A percentile compares a stretch with the other conserved stretches of the same genome.
These are phyloP conservation scores for Fusarium udum DNA, from an alignment of 2,329 filamentous ascomycete genomes.

Conservation along the genomic window DNA sequence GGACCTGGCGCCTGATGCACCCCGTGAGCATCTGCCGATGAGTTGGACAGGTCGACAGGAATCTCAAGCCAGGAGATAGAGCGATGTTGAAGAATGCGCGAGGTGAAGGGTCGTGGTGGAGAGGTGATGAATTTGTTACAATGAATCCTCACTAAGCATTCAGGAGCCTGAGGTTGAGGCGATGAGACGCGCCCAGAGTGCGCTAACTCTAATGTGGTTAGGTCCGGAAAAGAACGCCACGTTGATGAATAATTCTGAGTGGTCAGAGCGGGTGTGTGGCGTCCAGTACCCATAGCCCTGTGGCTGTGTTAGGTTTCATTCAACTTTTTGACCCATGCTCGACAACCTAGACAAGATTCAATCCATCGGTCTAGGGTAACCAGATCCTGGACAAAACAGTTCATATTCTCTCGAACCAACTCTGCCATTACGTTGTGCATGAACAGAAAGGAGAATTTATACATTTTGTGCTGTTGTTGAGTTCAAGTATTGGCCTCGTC, in stretches of 20 bases:
- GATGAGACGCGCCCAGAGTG: constrained; percentile 35
- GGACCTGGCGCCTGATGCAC: constrained; percentile 48
- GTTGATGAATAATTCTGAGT: constrained; percentile 19
- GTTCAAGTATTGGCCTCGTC: rapidly evolving
- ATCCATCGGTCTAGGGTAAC: neutral
- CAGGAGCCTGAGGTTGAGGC: constrained; percentile 38
- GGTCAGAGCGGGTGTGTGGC: neutral
- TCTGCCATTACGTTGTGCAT: neutral
- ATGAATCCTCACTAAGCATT: constrained; percentile 37
- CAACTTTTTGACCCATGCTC: neutral
- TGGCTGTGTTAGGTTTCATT: constrained; percentile 6
- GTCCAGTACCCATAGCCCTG: neutral
- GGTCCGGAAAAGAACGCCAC: neutral
- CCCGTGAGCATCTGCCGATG: constrained; percentile 46
- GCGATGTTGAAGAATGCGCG: constrained; percentile 30
- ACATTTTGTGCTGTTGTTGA: neutral
- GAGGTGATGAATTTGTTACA: constrained; percentile 43
- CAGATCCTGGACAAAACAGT: constrained; percentile 8
- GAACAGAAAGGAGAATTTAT: neutral
- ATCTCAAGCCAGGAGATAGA: constrained; percentile 25
- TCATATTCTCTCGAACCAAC: constrained; percentile 19
- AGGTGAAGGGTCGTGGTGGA: constrained; percentile 27
- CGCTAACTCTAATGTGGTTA: constrained; percentile 9
- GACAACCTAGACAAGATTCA: rapidly evolving
- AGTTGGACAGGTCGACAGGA: constrained; percentile 34